Evolutionary conservation across 176 grass and related monocot species (phyloP), one percentile per base, ranked within the genome.

Genomic region (Ensete ventricosum): DNA sequence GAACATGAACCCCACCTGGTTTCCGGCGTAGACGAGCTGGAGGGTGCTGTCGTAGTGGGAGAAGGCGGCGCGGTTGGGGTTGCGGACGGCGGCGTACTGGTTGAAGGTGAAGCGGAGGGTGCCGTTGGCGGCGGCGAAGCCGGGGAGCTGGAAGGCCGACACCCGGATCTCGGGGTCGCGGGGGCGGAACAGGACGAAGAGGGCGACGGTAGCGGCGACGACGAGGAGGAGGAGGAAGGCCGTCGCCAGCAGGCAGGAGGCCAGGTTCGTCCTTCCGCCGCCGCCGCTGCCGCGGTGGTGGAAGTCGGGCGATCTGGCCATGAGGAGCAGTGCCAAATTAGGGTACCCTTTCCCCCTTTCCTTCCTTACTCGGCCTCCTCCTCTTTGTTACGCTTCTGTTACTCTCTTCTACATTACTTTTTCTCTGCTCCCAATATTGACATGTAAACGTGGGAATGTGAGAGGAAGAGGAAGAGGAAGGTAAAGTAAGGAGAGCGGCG

Each of bases 1-100:
- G 87, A 92, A 96, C 69, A 82, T 84, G 79, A 86, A 80, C 16
- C 92, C 92, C 62, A 91, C 83, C 51, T 84, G 86, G 29, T 82
- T 71, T 55, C 89, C 87, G 49, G 80, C 86, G 78, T 89, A 96
- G 72, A 85, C 89, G 85, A 96, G 82, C 80, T 80, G 85, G 72
- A 96, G 89, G 4, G 87, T 89, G 84, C 92, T 92, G 83, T 96
- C 92, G 73, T 87, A 96, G 81, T 96, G 92, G 67, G 87, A 82
- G 64, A 96, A 83, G 58, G 85, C 81, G 58, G 85, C 88, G 5
- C 89, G 89, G 82, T 96, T 96, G 54, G 89, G 92, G 84, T 96
- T 96, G 66, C 80, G 85, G 80, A 96, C 82, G 8, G 87, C 53
- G 9, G 89, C 89, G 26, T 84, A 74, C 85, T 92, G 87, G 76